A percentile compares a stretch with the other conserved stretches of the same genome.
Evolutionary conservation across 2,329 filamentous ascomycete species (phyloP).

Genomic region (Fusarium udum): DNA sequence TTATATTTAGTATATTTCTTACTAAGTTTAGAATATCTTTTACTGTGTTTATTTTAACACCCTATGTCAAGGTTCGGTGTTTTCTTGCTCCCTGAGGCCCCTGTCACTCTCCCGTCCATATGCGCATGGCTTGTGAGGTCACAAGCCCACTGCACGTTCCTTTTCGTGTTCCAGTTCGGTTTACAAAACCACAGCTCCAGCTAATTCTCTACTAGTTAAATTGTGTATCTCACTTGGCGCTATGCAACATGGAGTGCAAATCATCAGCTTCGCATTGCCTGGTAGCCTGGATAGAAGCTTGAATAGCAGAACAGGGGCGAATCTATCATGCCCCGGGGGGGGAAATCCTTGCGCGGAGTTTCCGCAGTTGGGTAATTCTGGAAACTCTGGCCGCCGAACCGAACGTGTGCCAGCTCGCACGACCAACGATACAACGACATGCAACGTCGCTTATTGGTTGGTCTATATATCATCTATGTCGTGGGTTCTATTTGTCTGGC

Average conservation of each 20-base stretch:
- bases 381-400: slow-evolving; percentile 20
- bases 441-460: slow-evolving; percentile 6
- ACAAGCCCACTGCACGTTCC: slow-evolving; percentile 24
- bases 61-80: no score
- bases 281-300: neutral
- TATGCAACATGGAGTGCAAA: neutral
- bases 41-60: no score
- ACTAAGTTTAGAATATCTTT: no score
- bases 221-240: neutral
- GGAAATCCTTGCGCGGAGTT: slow-evolving; percentile 25
- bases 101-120: slow-evolving; percentile 28
- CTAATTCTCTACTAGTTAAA: neutral
- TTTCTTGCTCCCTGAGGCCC: neutral
- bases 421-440: neutral
- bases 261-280: slow-evolving; percentile 8
- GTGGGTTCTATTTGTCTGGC: neutral
- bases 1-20: no score
- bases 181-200: neutral
- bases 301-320: slow-evolving; percentile 2
- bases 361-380: slow-evolving; percentile 22
- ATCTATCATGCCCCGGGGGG: slow-evolving; percentile 13
- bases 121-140: slow-evolving; percentile 23
- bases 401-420: slow-evolving; percentile 2
- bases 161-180: neutral
- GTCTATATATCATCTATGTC: neutral